These are phyloP conservation scores for Leccinellum rugosiceps DNA, from an alignment of 768 basidiomycete species.

Conservation along the genomic window DNA sequence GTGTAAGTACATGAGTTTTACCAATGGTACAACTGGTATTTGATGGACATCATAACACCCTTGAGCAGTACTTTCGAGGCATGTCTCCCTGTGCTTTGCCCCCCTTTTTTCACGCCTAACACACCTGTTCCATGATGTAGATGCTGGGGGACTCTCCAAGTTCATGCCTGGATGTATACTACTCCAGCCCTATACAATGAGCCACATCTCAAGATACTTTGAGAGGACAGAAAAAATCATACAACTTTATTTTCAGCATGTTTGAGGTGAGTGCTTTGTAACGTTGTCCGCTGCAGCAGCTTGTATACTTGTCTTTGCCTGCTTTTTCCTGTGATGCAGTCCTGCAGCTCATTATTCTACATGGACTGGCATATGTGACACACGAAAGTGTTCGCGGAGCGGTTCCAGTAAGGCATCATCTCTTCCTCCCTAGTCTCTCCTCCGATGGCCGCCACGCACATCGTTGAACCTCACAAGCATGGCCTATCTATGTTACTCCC, in stretches of 20 bases:
- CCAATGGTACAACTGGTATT: too few species aligned
- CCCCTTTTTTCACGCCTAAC: too few species aligned
- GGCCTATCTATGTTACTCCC: slow-evolving; percentile 40
- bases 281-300: too few species aligned
- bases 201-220: slow-evolving; percentile 8
- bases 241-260: slow-evolving; percentile 18
- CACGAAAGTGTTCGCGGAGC: slow-evolving; percentile 61
- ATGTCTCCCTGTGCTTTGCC: too few species aligned
- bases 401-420: slow-evolving; percentile 82
- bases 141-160: slow-evolving; percentile 55
- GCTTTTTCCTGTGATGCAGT: slow-evolving; percentile 22
- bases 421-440: slow-evolving; percentile 71
- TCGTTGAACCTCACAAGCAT: slow-evolving; percentile 26
- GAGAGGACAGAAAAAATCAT: slow-evolving; percentile 28
- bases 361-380: slow-evolving; percentile 34
- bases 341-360: slow-evolving; percentile 36
- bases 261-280: slow-evolving; percentile 36
- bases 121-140: slow-evolving; percentile 33
- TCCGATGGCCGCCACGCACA: slow-evolving; percentile 43
- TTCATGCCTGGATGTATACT: slow-evolving; percentile 55
- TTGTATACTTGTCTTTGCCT: too few species aligned
- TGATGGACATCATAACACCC: too few species aligned
- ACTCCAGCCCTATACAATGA: slow-evolving; percentile 13
- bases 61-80: too few species aligned
- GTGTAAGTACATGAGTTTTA: too few species aligned